phyloP scores from a whole-genome alignment of 2,329 filamentous ascomycete species.

The Fusarium oligoseptatum region DNA sequence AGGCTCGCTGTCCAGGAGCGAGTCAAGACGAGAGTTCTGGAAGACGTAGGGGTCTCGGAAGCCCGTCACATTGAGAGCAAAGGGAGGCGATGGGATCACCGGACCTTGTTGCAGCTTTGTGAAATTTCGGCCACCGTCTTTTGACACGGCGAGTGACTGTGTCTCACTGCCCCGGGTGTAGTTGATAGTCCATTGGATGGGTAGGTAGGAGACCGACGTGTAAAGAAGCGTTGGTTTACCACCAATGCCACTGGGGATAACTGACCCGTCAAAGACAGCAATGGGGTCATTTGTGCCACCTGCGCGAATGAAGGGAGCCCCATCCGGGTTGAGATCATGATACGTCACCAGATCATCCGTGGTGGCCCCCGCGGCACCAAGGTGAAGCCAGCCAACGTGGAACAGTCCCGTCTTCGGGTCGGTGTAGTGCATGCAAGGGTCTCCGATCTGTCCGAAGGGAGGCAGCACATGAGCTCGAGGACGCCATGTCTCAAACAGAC shows the following conservation, averaged over 20 bases:
- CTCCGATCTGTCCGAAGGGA: constrained; percentile 55
- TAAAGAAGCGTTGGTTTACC: constrained; percentile 60
- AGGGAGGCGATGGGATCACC: constrained; percentile 35
- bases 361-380: constrained; percentile 53
- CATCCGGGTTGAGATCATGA: constrained; percentile 54
- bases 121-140: constrained; percentile 49
- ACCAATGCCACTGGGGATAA: constrained; percentile 58
- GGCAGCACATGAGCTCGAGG: constrained; percentile 58
- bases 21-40: constrained; percentile 37
- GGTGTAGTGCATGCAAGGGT: constrained; percentile 61
- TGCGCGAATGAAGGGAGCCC: constrained; percentile 58
- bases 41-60: constrained; percentile 44
- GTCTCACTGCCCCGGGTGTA: constrained; percentile 62
- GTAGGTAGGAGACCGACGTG: constrained; percentile 58
- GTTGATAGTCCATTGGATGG: constrained; percentile 60
- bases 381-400: constrained; percentile 59
- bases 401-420: constrained; percentile 59
- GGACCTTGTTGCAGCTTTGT: constrained; percentile 41
- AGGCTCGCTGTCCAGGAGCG: constrained; percentile 31
- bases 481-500: constrained; percentile 50
- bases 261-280: constrained; percentile 59
- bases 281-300: constrained; percentile 47
- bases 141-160: constrained; percentile 58
- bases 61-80: constrained; percentile 42
- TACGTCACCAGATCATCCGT: constrained; percentile 58